Evolutionary conservation across 1,284 basidiomycete genomes (phyloP).

Genomic region (Tilletiopsis washingtonensis): DNA sequence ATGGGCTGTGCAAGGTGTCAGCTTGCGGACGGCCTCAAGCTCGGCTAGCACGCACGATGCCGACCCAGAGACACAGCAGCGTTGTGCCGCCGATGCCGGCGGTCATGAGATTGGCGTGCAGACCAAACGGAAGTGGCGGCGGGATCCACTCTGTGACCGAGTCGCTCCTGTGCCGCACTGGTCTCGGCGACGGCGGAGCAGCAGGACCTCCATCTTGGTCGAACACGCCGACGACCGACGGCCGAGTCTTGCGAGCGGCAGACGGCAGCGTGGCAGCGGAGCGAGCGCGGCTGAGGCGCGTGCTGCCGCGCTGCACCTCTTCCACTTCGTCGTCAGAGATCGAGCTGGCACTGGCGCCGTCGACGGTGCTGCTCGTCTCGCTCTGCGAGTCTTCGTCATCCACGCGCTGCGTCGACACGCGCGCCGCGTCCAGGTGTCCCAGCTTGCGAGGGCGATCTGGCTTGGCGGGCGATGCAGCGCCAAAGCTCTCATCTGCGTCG

Average conservation of each 20-base stretch:
- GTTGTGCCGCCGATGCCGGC: conserved; percentile 42
- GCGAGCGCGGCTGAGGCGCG: too few relatives aligned
- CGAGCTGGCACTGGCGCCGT: too few relatives aligned
- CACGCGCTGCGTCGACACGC: neutral
- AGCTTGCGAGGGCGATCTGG: neutral
- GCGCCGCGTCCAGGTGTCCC: conserved; percentile 14
- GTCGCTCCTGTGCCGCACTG: too few relatives aligned
- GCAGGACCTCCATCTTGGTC: too few relatives aligned
- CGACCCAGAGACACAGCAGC: conserved; percentile 32
- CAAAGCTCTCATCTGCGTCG: neutral
- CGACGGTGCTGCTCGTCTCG: too few relatives aligned
- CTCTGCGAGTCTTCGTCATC: conserved; percentile 15
- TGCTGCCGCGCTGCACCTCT: conserved; percentile 21
- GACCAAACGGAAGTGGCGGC: conserved; percentile 41
- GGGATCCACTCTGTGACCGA: conserved; percentile 25
- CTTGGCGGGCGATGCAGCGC: neutral
- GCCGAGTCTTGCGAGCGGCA: too few relatives aligned
- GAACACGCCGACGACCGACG: too few relatives aligned
- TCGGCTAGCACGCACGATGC: conserved; percentile 15
- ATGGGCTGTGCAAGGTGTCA: conserved; percentile 3
- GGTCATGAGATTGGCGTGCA: conserved; percentile 44
- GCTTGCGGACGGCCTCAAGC: neutral
- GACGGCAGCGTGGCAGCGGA: too few relatives aligned
- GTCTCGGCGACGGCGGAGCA: too few relatives aligned
- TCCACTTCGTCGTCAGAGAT: conserved; percentile 25